Conservation (phyloP, 1,284 basidiomycete species). For the Sporisorium reilianum region DNA sequence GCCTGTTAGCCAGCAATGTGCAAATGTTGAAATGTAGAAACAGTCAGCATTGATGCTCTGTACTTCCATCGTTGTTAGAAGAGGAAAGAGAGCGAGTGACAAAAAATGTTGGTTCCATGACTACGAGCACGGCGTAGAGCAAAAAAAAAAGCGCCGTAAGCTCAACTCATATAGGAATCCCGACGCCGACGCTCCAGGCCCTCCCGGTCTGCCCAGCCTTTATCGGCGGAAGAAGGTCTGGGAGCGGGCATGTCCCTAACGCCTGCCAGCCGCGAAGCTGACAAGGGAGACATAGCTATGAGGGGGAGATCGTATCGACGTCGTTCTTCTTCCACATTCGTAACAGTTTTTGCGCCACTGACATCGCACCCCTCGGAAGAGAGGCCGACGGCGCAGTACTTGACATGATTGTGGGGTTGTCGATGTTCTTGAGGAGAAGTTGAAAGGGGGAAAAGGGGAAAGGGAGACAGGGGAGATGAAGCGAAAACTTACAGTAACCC, state of each 20-base stretch:
- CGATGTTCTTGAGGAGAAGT: constrained; percentile 14
- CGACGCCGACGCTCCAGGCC: constrained; percentile 58
- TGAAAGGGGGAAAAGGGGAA: constrained; percentile 9
- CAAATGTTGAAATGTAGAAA: neutral
- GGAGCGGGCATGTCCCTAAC: constrained; percentile 59
- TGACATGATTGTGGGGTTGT: constrained; percentile 67
- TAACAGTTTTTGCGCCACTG: constrained; percentile 72
- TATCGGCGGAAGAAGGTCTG: constrained; percentile 69
- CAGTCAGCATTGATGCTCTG: constrained; percentile 25
- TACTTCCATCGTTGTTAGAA: neutral
- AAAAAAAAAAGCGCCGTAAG: constrained; percentile 43
- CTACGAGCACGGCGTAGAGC: constrained; percentile 60
- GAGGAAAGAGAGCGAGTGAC: constrained; percentile 1
- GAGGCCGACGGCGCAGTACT: constrained; percentile 60
- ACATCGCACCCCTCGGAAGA: constrained; percentile 17
- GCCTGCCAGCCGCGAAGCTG: constrained; percentile 64
- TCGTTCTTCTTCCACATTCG: constrained; percentile 76
- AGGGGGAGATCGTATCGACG: constrained; percentile 70
- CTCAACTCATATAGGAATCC: constrained; percentile 66
- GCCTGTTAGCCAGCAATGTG: constrained; percentile 74
- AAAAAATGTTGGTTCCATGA: constrained; percentile 60
- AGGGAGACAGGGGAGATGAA: constrained; percentile 2
- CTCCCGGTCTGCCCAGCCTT: constrained; percentile 63
- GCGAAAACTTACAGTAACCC: constrained; percentile 87
- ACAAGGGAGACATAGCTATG: constrained; percentile 70